phyloP scores from a whole-genome alignment of 2,329 filamentous ascomycete genomes.

The Aspergillus tanneri region DNA sequence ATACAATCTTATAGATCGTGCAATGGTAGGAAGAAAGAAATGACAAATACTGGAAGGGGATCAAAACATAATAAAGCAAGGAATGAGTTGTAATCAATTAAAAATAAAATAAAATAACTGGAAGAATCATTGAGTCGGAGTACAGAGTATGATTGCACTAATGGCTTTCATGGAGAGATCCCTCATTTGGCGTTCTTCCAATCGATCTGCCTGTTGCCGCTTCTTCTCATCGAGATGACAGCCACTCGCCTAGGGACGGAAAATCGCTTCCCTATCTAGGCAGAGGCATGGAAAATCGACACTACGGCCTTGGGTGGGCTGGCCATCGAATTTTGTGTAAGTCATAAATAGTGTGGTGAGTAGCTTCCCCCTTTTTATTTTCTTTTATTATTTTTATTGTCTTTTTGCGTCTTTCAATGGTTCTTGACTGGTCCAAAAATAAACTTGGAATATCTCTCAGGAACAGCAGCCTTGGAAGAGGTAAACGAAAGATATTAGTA shows the following conservation, averaged over 20 bases:
- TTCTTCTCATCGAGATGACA: conserved; percentile 1
- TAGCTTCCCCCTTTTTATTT: neutral
- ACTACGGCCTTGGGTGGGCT: neutral
- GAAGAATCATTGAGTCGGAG: neutral
- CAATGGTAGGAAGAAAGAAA: neutral
- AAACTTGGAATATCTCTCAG: neutral
- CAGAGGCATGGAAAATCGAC: conserved; percentile 1
- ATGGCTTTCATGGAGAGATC: neutral
- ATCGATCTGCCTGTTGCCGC: conserved; percentile 5
- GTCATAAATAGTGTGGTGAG: neutral
- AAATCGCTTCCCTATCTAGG: conserved; percentile 8
- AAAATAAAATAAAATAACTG: no score
- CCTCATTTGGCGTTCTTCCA: neutral
- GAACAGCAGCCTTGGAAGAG: no score
- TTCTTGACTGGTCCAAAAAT: neutral
- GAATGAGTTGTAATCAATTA: no score
- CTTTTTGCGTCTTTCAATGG: neutral
- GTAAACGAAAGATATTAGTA: no score
- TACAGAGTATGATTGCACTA: neutral
- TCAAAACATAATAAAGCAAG: no score
- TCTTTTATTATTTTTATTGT: neutral
- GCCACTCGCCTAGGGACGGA: neutral
- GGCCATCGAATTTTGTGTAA: conserved; percentile 5
- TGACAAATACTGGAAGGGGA: no score
- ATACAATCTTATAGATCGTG: neutral